Percentiles rank a stretch among this genome's conserved stretches.
Conservation (phyloP, 169 alveolate species). For the Eimeria falciformis region DNA sequence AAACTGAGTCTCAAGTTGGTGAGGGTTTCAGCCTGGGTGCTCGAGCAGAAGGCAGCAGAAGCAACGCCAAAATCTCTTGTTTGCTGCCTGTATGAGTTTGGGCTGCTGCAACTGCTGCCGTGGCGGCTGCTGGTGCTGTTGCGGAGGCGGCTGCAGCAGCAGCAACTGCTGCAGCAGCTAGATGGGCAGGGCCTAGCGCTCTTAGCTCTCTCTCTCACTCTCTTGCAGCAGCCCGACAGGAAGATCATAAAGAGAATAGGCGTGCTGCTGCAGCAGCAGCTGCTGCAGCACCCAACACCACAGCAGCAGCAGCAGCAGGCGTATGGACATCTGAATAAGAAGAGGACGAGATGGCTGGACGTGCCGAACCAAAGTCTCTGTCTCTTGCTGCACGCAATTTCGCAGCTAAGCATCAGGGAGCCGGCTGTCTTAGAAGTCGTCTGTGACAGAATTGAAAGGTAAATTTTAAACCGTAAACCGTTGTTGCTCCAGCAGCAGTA, state of each 20-base stretch:
- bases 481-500: not conserved
- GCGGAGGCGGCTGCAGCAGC: slow-evolving; percentile 47
- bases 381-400: slow-evolving; percentile 36
- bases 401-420: not conserved
- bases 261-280: slow-evolving; percentile 27
- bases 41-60: slow-evolving; percentile 18
- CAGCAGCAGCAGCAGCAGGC: slow-evolving; percentile 13
- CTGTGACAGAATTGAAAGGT: slow-evolving; percentile 11
- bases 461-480: not conserved
- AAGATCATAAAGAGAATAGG: slow-evolving; percentile 27
- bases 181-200: slow-evolving; percentile 58
- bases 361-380: not conserved
- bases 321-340: not conserved
- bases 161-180: slow-evolving; percentile 62
- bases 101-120: slow-evolving; percentile 60
- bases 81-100: slow-evolving; percentile 49
- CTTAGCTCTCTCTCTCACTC: slow-evolving; percentile 22
- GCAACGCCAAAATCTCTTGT: slow-evolving; percentile 32
- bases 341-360: not conserved
- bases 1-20: slow-evolving; percentile 20
- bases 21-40: slow-evolving; percentile 25
- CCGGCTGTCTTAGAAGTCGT: not conserved
- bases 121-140: slow-evolving; percentile 38
- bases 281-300: not conserved
- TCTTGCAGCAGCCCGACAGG: slow-evolving; percentile 27